These are phyloP conservation scores for Chaetomiaceae sp. DNA, from an alignment of 2,329 filamentous ascomycete species.

Conservation along the genomic window DNA sequence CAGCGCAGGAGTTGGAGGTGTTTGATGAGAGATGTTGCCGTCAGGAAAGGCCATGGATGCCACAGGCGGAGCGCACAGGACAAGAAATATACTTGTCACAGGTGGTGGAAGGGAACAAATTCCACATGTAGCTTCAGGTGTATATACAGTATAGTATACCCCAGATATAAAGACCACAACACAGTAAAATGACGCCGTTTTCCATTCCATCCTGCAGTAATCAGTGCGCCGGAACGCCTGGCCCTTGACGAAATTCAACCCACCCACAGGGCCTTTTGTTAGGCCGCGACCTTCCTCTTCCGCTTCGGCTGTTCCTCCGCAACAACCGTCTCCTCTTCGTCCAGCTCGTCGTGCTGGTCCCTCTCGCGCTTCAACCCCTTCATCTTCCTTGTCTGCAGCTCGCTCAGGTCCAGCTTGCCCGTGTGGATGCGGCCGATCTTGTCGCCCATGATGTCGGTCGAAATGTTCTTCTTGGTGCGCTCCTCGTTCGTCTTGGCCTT, in stretches of 20 bases:
- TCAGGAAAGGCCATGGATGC: no score
- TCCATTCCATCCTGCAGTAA: constrained; percentile 6
- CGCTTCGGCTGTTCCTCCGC: constrained; percentile 34
- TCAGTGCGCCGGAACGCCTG: constrained; percentile 1
- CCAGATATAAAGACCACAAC: constrained; percentile 3
- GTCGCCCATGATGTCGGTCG: constrained; percentile 86
- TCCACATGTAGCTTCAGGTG: background rate
- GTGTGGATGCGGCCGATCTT: constrained; percentile 93
- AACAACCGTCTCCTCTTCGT: constrained; percentile 34
- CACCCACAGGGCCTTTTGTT: background rate
- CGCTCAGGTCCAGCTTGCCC: constrained; percentile 79
- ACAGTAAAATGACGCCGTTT: constrained; percentile 10
- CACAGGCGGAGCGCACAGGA: no score
- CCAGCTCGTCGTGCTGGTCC: constrained; percentile 49
- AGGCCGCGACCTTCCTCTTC: constrained; percentile 35
- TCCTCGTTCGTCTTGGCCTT: constrained; percentile 70
- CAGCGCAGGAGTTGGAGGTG: no score
- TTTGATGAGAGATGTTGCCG: no score
- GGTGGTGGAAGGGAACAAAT: no score
- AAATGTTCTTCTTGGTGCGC: constrained; percentile 92
- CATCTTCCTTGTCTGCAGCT: constrained; percentile 96
- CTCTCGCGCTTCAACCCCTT: constrained; percentile 90
- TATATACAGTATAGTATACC: constrained; percentile 14
- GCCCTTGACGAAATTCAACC: background rate
- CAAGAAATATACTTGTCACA: no score